These are phyloP conservation scores for Lantana camara DNA, from an alignment of 257 asterid species.

Conservation along the genomic window DNA sequence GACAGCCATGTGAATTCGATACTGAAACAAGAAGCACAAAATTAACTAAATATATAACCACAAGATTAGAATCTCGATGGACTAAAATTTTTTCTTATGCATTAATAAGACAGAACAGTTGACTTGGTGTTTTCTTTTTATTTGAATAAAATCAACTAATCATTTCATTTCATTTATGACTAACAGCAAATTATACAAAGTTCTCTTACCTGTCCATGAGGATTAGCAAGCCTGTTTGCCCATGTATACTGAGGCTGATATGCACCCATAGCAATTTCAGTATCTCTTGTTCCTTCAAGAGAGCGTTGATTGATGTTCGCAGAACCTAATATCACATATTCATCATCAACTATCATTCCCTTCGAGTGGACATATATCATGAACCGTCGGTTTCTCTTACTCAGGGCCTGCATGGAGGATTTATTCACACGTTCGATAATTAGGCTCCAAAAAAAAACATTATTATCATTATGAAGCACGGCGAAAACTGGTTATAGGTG, in stretches of 20 bases:
- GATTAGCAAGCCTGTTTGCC: conserved; percentile 55
- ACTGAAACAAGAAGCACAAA: too few relatives aligned
- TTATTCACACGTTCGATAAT: conserved; percentile 1
- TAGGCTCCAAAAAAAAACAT: background rate
- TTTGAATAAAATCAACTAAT: background rate
- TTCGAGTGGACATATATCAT: conserved; percentile 96
- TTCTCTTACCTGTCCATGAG: conserved; percentile 75
- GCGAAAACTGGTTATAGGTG: background rate
- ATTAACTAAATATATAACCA: too few relatives aligned
- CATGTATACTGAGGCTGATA: conserved; percentile 88
- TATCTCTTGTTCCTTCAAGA: conserved; percentile 86
- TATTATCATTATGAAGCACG: background rate
- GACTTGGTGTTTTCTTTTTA: background rate
- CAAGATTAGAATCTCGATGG: too few relatives aligned
- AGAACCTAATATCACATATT: conserved; percentile 78
- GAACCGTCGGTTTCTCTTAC: conserved; percentile 64
- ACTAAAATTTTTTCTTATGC: background rate
- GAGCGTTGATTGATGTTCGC: conserved; percentile 97
- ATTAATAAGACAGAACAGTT: background rate
- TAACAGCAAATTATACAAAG: background rate
- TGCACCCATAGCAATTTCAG: conserved; percentile 99
- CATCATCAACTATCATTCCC: conserved; percentile 97
- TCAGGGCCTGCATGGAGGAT: conserved; percentile 53
- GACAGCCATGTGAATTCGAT: too few relatives aligned
- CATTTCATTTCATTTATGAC: background rate